Percentiles rank a stretch among this genome's conserved stretches.
phyloP scores from a whole-genome alignment of 371 early-diverging fungal species.

The Circinella umbellata region DNA sequence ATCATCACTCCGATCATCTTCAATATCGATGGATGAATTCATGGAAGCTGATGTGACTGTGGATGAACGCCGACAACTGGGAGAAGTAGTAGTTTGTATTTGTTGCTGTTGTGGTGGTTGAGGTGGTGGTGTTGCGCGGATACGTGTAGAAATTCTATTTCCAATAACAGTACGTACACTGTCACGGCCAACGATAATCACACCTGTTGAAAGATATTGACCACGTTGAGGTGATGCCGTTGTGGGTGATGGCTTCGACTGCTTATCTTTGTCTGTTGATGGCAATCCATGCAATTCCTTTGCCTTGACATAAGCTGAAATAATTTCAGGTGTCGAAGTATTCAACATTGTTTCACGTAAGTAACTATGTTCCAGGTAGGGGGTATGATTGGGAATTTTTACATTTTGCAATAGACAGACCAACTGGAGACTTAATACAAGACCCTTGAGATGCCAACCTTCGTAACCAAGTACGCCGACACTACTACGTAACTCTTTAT shows the following conservation, averaged over 20 bases:
- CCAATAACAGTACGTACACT: constrained; percentile 6
- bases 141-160: constrained; percentile 9
- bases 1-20: constrained; percentile 13
- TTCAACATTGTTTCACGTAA: constrained; percentile 18
- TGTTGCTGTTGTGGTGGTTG: constrained; percentile 14
- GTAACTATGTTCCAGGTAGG: constrained; percentile 20
- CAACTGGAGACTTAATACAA: constrained; percentile 43
- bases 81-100: neutral
- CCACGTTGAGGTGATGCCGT: neutral
- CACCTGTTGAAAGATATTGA: constrained; percentile 7
- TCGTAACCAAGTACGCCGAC: constrained; percentile 55
- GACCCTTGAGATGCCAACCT: constrained; percentile 50
- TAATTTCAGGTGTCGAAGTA: constrained; percentile 17
- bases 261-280: neutral
- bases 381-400: constrained; percentile 21
- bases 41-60: constrained; percentile 13
- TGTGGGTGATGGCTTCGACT: neutral
- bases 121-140: constrained; percentile 12
- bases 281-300: constrained; percentile 6
- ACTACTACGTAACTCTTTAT: constrained; percentile 37
- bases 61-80: neutral
- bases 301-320: constrained; percentile 24
- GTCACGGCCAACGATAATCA: neutral
- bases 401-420: constrained; percentile 25
- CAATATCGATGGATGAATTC: constrained; percentile 22